These are phyloP conservation scores for Pholiota conissans DNA, from an alignment of 768 basidiomycete genomes.

Conservation along the genomic window DNA sequence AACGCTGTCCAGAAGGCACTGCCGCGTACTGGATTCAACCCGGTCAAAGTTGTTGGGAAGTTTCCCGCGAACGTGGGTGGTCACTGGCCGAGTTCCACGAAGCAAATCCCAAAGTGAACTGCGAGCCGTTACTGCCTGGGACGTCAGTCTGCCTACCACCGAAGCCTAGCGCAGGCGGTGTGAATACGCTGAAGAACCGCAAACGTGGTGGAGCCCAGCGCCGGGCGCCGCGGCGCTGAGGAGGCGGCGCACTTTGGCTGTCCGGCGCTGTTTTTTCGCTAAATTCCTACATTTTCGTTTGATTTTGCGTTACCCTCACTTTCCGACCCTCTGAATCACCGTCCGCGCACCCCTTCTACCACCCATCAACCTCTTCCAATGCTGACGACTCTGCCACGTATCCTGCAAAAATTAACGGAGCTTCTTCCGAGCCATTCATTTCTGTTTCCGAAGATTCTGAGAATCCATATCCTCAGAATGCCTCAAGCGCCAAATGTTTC, in stretches of 20 bases:
- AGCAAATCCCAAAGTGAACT: constrained; percentile 53
- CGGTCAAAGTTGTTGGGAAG: constrained; percentile 69
- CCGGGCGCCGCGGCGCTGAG: neutral
- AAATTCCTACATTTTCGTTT: neutral
- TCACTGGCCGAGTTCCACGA: constrained; percentile 51
- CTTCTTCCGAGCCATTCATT: neutral
- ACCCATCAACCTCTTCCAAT: neutral
- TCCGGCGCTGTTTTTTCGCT: neutral
- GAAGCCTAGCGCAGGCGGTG: neutral
- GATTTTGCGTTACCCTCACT: neutral
- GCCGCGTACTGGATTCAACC: constrained; percentile 49
- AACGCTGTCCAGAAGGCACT: constrained; percentile 41
- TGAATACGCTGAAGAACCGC: neutral
- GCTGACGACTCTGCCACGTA: neutral
- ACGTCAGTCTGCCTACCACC: constrained; percentile 58
- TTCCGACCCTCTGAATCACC: neutral
- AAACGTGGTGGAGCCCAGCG: neutral
- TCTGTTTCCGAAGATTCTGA: neutral
- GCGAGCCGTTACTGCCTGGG: constrained; percentile 61
- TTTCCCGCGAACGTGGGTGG: constrained; percentile 48
- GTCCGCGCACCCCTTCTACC: neutral
- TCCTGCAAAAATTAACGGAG: neutral
- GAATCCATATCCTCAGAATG: neutral
- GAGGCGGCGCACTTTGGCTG: neutral
- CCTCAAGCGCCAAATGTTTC: neutral